Evolutionary conservation across 306 rosid species (phyloP), one percentile per base, ranked within the genome.

Genomic region (Cercis canadensis): DNA sequence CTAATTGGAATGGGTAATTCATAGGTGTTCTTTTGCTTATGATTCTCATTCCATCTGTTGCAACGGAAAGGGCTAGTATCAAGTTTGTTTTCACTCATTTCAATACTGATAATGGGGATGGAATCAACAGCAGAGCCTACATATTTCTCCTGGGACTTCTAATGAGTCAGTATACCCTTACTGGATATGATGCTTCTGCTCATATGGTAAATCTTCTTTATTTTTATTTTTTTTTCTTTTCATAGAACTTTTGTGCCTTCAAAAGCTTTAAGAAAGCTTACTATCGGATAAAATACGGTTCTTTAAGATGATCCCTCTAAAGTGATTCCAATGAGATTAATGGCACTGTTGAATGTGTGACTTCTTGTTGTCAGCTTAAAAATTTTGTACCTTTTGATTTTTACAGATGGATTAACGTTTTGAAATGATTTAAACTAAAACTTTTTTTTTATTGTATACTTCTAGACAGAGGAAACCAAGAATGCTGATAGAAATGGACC

Each of bases 171-270:
- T 94, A 87, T 76, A 94, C 98, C 72, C 74, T 94, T 29, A 84
- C 87, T 13, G 98, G 98, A 11, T 94, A 79, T 73, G 98, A 94
- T 83, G 96, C 98, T 49, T 94, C 98, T 46, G 97, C 98, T 81
- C 95, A 94, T 82, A 90, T 94, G 98, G 98, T 85, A 76, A 70
- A 84, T 75, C 61, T 40, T n/a, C n/a, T n/a, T n/a, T n/a, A n/a
- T 66, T 29, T 39, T 24, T 57, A 21, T 12, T 46, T 54, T 65
- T 59, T 10, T 41, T 60, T 55, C 40, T n/a, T 74, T 59, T 60
- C 40, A 66, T 19, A 13, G 40, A 21, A 46, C 69, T 60, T 62
- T 18, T 12, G 64, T 54, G 45, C 69, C 49, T 68, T 61, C 52
- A 62, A 65, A 59, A 50, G 32, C 60, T 72, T 17, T 16, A 12